phyloP scores from a whole-genome alignment of 2,329 filamentous ascomycete genomes.

The Colletotrichum sojae region DNA sequence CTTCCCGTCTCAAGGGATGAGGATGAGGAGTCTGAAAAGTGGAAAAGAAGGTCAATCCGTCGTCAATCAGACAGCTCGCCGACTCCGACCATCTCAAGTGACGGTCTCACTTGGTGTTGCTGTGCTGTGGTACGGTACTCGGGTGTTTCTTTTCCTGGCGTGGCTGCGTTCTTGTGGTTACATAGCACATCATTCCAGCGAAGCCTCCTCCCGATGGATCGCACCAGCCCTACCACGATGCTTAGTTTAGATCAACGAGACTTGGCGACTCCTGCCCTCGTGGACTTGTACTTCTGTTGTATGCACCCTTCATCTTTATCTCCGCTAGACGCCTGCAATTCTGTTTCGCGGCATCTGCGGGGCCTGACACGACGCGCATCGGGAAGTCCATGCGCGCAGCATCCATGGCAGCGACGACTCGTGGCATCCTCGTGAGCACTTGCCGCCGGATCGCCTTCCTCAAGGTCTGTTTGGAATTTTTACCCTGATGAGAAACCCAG shows the following conservation, averaged over 20 bases:
- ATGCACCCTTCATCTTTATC: too few species aligned
- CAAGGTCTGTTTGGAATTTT: too few species aligned
- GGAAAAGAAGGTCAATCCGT: not conserved
- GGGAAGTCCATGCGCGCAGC: conserved; percentile 8
- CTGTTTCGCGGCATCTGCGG: too few species aligned
- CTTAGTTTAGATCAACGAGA: not conserved
- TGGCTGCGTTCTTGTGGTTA: not conserved
- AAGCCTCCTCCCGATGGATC: not conserved
- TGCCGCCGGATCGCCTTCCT: not conserved
- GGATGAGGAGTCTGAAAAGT: conserved; percentile 4
- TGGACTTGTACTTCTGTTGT: too few species aligned
- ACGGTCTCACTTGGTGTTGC: not conserved
- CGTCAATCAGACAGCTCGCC: not conserved
- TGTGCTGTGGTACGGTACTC: not conserved
- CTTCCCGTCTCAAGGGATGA: too few species aligned
- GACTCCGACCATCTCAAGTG: not conserved
- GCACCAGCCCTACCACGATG: conserved; percentile 2
- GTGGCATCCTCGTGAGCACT: not conserved
- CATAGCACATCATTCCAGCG: not conserved
- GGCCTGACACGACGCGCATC: not conserved
- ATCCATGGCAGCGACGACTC: not conserved
- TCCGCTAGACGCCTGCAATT: too few species aligned
- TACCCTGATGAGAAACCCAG: too few species aligned
- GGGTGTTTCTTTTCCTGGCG: not conserved
- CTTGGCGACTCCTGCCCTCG: not conserved